A percentile compares a stretch with the other conserved stretches of the same genome.
These are phyloP conservation scores for Alternaria brassicae DNA, from an alignment of 2,329 filamentous ascomycete genomes.

Conservation along the genomic window DNA sequence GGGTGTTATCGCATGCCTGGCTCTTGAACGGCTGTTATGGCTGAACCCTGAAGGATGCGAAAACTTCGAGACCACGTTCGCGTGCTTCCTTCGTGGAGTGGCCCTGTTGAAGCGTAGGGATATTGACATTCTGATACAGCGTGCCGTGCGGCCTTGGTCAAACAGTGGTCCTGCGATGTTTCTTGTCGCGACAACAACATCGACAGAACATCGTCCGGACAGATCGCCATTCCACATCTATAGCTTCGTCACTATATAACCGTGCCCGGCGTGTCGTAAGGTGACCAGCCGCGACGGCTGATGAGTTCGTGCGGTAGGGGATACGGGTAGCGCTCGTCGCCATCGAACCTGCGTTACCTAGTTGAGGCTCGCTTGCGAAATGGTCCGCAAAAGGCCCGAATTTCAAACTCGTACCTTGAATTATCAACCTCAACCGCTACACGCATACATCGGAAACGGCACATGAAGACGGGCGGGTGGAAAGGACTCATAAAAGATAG, in stretches of 20 bases:
- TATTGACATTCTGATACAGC: not conserved
- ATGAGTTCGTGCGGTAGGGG: slow-evolving; percentile 7
- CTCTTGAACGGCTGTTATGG: not conserved
- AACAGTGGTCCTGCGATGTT: not conserved
- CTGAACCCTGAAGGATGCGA: not conserved
- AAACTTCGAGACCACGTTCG: not conserved
- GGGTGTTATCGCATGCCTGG: not conserved
- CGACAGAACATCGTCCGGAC: not conserved
- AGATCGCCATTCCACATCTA: not conserved
- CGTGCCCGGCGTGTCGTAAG: not conserved
- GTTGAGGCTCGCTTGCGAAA: slow-evolving; percentile 6
- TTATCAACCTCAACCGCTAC: not conserved
- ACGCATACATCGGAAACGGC: not conserved
- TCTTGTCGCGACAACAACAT: not conserved
- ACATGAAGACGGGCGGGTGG: not conserved
- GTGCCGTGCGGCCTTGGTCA: not conserved
- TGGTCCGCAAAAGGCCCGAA: slow-evolving; percentile 13
- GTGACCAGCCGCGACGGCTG: not conserved
- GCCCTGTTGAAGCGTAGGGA: not conserved
- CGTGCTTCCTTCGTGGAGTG: not conserved
- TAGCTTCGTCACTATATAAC: not conserved
- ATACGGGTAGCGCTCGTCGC: slow-evolving; percentile 1
- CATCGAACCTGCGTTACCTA: slow-evolving; percentile 10
- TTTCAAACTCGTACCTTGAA: not conserved
- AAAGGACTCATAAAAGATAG: not conserved